Percentiles rank a stretch among this genome's conserved stretches.
phyloP scores from a whole-genome alignment of 768 basidiomycete species.

The Candolleomyces efflorescens region DNA sequence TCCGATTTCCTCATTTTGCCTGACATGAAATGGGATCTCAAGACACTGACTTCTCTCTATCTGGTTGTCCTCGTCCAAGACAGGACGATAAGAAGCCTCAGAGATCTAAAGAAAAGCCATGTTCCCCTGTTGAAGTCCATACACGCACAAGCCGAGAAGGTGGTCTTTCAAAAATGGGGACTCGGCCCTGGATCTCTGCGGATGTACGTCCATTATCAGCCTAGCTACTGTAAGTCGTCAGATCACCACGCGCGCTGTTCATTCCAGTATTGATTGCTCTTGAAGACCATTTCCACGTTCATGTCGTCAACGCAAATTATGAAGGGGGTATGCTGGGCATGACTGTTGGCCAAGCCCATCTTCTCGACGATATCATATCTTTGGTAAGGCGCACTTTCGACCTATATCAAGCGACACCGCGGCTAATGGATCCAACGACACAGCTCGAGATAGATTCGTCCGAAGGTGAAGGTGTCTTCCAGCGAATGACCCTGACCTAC shows the following conservation, averaged over 20 bases:
- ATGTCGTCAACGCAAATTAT: constrained; percentile 79
- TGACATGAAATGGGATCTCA: constrained; percentile 96
- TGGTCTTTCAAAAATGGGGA: constrained; percentile 64
- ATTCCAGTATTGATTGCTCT: neutral
- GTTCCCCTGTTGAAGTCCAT: constrained; percentile 66
- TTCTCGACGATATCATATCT: constrained; percentile 89
- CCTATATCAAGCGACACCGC: neutral
- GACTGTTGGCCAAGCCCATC: constrained; percentile 86
- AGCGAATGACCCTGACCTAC: constrained; percentile 77
- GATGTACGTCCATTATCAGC: constrained; percentile 93
- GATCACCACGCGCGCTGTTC: neutral
- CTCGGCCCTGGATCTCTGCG: constrained; percentile 59
- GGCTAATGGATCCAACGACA: neutral
- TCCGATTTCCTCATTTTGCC: constrained; percentile 77
- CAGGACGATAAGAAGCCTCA: constrained; percentile 58
- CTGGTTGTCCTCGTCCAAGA: constrained; percentile 75
- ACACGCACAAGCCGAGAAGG: constrained; percentile 43
- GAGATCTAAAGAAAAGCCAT: constrained; percentile 69
- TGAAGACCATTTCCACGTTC: constrained; percentile 91
- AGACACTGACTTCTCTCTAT: constrained; percentile 73
- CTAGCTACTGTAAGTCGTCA: constrained; percentile 82
- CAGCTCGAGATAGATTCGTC: constrained; percentile 59
- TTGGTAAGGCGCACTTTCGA: constrained; percentile 44
- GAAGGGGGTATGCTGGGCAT: constrained; percentile 58
- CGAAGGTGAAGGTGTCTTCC: constrained; percentile 50